Evolutionary conservation across 192 early-diverging fungal genomes (phyloP).

Genomic region (Diversispora eburnea): DNA sequence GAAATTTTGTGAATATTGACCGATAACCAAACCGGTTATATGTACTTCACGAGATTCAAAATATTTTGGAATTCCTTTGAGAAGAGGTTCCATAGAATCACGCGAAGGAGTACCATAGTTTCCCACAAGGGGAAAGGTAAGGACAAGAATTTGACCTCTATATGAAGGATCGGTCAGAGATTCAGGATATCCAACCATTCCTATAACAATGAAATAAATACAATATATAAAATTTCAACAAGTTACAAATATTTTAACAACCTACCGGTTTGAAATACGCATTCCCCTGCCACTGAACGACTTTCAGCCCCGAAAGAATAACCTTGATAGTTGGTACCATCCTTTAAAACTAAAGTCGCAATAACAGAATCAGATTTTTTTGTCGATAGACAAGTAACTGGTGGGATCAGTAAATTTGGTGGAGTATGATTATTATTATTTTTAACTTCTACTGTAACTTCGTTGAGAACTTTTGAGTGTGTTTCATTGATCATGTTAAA

Average conservation of each 20-base stretch:
- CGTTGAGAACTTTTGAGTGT: too few relatives aligned
- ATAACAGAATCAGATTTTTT: slow-evolving; percentile 38
- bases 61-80: slow-evolving; percentile 87
- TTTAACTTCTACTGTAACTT: too few relatives aligned
- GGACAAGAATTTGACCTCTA: slow-evolving; percentile 94
- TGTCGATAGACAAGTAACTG: slow-evolving; percentile 36
- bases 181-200: slow-evolving; percentile 99
- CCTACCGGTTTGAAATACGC: slow-evolving; percentile 97
- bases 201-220: slow-evolving; percentile 34
- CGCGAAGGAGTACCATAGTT: slow-evolving; percentile 98
- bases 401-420: slow-evolving; percentile 37
- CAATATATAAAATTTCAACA: background rate
- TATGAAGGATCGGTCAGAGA: slow-evolving; percentile 98
- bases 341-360: slow-evolving; percentile 77
- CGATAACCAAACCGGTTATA: slow-evolving; percentile 87
- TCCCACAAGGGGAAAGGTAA: slow-evolving; percentile 96
- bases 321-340: slow-evolving; percentile 83
- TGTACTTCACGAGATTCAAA: slow-evolving; percentile 97
- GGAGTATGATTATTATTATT: slow-evolving; percentile 19
- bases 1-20: slow-evolving; percentile 85
- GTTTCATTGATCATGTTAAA: too few relatives aligned
- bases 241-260: background rate
- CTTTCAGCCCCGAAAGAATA: slow-evolving; percentile 93
- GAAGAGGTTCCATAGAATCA: slow-evolving; percentile 72
- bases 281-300: slow-evolving; percentile 86